Evolutionary conservation across 2,329 filamentous ascomycete species (phyloP).

Genomic region (Bipolaris gigantea): DNA sequence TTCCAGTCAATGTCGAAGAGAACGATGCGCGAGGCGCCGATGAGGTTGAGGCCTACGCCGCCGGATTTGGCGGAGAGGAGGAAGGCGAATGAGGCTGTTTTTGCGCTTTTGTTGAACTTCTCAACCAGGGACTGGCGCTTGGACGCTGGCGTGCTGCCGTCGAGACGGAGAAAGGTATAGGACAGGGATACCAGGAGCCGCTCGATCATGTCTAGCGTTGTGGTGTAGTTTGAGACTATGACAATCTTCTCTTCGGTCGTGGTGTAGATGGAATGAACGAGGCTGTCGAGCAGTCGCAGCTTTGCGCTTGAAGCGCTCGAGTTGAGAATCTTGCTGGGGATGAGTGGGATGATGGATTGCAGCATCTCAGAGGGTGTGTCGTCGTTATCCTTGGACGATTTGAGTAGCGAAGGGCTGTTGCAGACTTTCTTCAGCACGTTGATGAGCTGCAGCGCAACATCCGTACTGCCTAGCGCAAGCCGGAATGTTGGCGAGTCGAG

Average conservation of each 20-base stretch:
- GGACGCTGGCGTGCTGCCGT: constrained; percentile 64
- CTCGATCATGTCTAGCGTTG: constrained; percentile 68
- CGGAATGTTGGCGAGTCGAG: constrained; percentile 67
- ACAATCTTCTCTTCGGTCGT: constrained; percentile 71
- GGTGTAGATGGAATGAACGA: constrained; percentile 63
- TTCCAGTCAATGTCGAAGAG: constrained; percentile 79
- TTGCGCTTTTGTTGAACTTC: constrained; percentile 65
- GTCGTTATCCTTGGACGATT: constrained; percentile 53
- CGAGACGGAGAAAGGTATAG: constrained; percentile 67
- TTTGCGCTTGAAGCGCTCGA: constrained; percentile 65
- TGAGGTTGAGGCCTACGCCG: constrained; percentile 69
- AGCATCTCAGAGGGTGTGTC: constrained; percentile 52
- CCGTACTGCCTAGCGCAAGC: constrained; percentile 62
- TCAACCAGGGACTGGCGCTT: constrained; percentile 71
- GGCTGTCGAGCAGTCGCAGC: constrained; percentile 65
- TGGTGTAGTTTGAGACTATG: constrained; percentile 75
- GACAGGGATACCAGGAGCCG: constrained; percentile 62
- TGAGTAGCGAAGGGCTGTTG: constrained; percentile 68
- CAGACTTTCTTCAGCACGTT: constrained; percentile 74
- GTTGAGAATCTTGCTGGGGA: constrained; percentile 60
- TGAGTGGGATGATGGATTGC: constrained; percentile 50
- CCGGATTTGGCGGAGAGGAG: constrained; percentile 73
- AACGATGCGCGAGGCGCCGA: constrained; percentile 69
- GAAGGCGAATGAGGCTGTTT: constrained; percentile 65
- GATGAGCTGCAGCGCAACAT: constrained; percentile 68